Conservation (phyloP, 371 early-diverging fungal genomes). For the Mucor irregularis region DNA sequence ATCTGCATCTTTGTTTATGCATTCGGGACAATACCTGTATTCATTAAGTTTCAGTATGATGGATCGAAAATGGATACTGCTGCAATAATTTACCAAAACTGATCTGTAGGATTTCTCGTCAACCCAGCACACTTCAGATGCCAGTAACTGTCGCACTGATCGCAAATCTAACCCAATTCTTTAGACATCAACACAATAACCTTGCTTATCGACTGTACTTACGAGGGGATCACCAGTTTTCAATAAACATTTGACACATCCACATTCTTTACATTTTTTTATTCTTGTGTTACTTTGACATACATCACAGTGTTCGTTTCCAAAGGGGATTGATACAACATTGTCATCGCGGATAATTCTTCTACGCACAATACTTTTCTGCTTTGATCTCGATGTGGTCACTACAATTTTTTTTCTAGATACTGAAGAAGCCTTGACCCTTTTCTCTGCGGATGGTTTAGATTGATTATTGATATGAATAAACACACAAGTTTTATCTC, state of each 20-base stretch:
- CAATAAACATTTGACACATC: slow-evolving; percentile 49
- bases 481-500: slow-evolving; percentile 22
- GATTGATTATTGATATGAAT: slow-evolving; percentile 7
- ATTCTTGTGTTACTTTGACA: slow-evolving; percentile 55
- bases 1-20: slow-evolving; percentile 42
- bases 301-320: slow-evolving; percentile 2
- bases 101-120: slow-evolving; percentile 37
- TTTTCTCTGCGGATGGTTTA: not conserved
- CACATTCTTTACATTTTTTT: slow-evolving; percentile 49
- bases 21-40: slow-evolving; percentile 53
- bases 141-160: slow-evolving; percentile 61
- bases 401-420: too few species aligned
- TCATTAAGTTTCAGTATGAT: too few species aligned
- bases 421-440: not conserved
- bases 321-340: slow-evolving; percentile 2
- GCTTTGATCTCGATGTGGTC: too few species aligned
- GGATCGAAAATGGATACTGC: not conserved
- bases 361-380: not conserved
- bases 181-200: not conserved
- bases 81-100: slow-evolving; percentile 40
- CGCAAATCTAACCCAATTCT: slow-evolving; percentile 42
- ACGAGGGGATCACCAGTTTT: slow-evolving; percentile 60
- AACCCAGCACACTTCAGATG: slow-evolving; percentile 53
- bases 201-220: not conserved
- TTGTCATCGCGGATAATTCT: not conserved